Percentiles rank a stretch among this genome's conserved stretches.
Evolutionary conservation across 2,329 filamentous ascomycete genomes (phyloP).

Genomic region (Tolypocladium tundrense): DNA sequence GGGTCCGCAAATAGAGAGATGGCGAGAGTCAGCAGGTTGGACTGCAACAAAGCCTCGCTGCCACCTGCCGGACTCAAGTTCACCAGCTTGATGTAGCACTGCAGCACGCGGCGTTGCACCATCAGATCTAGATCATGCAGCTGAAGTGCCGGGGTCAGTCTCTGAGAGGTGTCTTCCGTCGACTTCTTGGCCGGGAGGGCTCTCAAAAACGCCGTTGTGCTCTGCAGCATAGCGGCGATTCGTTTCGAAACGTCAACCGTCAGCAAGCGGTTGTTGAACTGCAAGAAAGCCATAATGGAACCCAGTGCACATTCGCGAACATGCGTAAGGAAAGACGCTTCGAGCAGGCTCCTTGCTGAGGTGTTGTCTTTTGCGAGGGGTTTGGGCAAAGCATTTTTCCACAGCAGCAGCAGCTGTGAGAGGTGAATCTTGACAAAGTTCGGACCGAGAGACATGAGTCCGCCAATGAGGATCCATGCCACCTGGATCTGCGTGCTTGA

Average conservation of each 20-base stretch:
- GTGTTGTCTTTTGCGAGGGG: constrained; percentile 90
- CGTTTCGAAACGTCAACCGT: constrained; percentile 91
- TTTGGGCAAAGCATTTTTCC: constrained; percentile 95
- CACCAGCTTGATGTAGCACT: constrained; percentile 88
- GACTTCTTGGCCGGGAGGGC: constrained; percentile 74
- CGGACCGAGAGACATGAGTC: constrained; percentile 89
- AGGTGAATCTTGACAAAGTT: constrained; percentile 99
- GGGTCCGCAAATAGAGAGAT: constrained; percentile 90
- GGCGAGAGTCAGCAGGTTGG: constrained; percentile 80
- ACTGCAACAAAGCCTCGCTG: constrained; percentile 78
- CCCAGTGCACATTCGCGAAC: constrained; percentile 90
- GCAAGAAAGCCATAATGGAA: constrained; percentile 82
- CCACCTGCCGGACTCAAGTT: constrained; percentile 78
- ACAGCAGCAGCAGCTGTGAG: constrained; percentile 82
- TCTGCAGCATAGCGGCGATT: constrained; percentile 89
- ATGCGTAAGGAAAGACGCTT: constrained; percentile 87
- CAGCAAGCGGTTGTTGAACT: constrained; percentile 84
- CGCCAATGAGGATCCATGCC: constrained; percentile 93
- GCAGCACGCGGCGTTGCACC: constrained; percentile 84
- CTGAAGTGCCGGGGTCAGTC: constrained; percentile 75
- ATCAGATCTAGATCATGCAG: constrained; percentile 85
- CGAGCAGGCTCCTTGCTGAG: constrained; percentile 69
- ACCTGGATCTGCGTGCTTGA: constrained; percentile 95
- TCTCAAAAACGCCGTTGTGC: constrained; percentile 82
- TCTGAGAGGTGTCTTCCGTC: constrained; percentile 75